These are phyloP conservation scores for Polymyxa betae DNA, from an alignment of 208 protist genomes.

Conservation along the genomic window DNA sequence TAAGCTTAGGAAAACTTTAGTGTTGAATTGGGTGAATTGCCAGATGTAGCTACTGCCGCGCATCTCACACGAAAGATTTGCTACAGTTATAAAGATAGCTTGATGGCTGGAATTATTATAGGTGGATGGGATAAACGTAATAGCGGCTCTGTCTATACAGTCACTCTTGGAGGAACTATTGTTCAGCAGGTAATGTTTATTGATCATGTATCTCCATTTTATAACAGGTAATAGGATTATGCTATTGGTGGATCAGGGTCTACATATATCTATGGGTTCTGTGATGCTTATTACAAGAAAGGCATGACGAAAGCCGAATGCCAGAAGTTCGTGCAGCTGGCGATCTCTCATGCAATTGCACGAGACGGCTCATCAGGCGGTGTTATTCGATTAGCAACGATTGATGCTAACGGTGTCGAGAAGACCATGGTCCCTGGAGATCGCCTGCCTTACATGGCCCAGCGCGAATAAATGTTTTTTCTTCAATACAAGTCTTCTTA, in stretches of 20 bases:
- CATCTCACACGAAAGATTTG: constrained; percentile 91
- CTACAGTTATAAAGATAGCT: constrained; percentile 94
- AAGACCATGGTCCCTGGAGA: constrained; percentile 69
- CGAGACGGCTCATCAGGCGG: constrained; percentile 97
- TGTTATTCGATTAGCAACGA: constrained; percentile 88
- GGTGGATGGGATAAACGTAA: constrained; percentile 93
- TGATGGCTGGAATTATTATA: constrained; percentile 94
- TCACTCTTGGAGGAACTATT: constrained; percentile 79
- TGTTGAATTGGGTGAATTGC: constrained; percentile 81
- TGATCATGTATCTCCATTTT: constrained; percentile 48
- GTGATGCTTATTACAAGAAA: constrained; percentile 92
- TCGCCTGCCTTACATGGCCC: constrained; percentile 60
- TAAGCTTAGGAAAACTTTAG: constrained; percentile 59
- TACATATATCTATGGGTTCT: constrained; percentile 97
- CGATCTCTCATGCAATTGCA: constrained; percentile 93
- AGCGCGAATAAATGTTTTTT: constrained; percentile 13
- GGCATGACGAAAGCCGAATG: constrained; percentile 95
- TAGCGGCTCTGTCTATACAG: constrained; percentile 93
- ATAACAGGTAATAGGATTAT: constrained; percentile 87
- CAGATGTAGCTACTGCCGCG: constrained; percentile 90
- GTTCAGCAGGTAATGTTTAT: constrained; percentile 55
- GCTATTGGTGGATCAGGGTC: constrained; percentile 92
- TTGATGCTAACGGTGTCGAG: constrained; percentile 78
- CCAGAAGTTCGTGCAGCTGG: constrained; percentile 82
- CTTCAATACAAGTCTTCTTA: too few relatives aligned